Evolutionary conservation across 139 green algal genomes (phyloP).

Genomic region (Pleodorina starrii): DNA sequence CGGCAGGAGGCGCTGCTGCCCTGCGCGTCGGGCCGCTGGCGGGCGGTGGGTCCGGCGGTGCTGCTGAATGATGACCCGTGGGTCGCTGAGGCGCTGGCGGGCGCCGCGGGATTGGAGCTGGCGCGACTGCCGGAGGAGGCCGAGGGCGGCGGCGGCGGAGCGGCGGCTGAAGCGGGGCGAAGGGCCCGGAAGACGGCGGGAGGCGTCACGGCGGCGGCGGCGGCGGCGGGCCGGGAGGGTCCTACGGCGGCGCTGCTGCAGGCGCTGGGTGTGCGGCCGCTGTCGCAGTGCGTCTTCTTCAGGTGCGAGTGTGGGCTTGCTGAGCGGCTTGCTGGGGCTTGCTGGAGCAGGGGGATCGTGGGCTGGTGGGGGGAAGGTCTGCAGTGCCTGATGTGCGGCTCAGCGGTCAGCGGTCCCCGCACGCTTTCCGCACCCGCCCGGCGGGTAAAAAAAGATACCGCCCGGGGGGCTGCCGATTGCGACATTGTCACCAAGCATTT

Average conservation of each 20-base stretch:
- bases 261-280: conserved; percentile 11
- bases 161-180: not conserved
- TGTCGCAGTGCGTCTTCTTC: not conserved
- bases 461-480: too few relatives aligned
- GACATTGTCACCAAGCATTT: too few relatives aligned
- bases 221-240: not conserved
- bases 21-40: conserved; percentile 18
- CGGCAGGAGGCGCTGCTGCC: conserved; percentile 24
- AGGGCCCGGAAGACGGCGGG: too few relatives aligned
- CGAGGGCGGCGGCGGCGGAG: not conserved
- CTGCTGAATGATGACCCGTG: conserved; percentile 33
- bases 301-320: not conserved
- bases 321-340: not conserved
- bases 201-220: not conserved
- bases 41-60: not conserved
- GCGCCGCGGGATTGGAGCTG: conserved; percentile 1
- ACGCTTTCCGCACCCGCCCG: too few relatives aligned
- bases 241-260: not conserved
- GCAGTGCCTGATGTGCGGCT: too few relatives aligned
- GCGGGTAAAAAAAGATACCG: too few relatives aligned
- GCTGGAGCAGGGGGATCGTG: too few relatives aligned
- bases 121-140: not conserved
- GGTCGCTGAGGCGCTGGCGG: conserved; percentile 34
- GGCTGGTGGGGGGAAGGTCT: too few relatives aligned
- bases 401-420: too few relatives aligned